These are phyloP conservation scores for Phytophthora sp. DNA, from an alignment of 352 stramenopile genomes.

Conservation along the genomic window DNA sequence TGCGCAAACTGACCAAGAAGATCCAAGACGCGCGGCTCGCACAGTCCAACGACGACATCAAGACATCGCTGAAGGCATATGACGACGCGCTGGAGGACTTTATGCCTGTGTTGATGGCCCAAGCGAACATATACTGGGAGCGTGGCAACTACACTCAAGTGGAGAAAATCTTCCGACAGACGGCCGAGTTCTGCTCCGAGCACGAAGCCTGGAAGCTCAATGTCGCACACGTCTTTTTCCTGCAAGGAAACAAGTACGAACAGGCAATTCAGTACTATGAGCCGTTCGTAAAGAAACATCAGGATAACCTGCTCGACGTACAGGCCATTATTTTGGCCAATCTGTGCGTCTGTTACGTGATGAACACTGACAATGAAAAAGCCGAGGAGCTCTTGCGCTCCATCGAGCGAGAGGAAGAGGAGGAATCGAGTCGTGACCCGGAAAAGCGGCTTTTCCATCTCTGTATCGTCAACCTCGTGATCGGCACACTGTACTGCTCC, in stretches of 20 bases:
- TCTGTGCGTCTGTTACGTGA: conserved; percentile 97
- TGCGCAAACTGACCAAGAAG: conserved; percentile 95
- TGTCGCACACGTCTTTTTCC: conserved; percentile 96
- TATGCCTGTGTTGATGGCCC: conserved; percentile 97
- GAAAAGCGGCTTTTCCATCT: conserved; percentile 93
- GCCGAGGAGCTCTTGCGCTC: conserved; percentile 95
- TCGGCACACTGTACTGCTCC: conserved; percentile 97
- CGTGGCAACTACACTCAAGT: conserved; percentile 96
- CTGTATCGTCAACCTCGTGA: conserved; percentile 98
- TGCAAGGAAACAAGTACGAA: conserved; percentile 92
- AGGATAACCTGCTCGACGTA: conserved; percentile 93
- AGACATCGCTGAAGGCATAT: conserved; percentile 92
- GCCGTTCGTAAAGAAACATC: conserved; percentile 93
- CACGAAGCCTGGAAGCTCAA: conserved; percentile 97
- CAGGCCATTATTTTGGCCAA: conserved; percentile 97
- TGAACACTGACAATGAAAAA: conserved; percentile 97
- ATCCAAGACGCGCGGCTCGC: conserved; percentile 93
- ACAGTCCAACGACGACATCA: conserved; percentile 94
- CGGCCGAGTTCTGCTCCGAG: conserved; percentile 95
- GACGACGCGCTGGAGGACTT: conserved; percentile 95
- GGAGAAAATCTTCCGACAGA: conserved; percentile 95
- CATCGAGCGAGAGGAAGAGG: conserved; percentile 96
- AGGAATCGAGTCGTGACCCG: conserved; percentile 85
- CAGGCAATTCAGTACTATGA: conserved; percentile 95
- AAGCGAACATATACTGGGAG: conserved; percentile 97